Evolutionary conservation across 805 yeast genomes (phyloP).

Genomic region (Saccharomycopsis sp.): DNA sequence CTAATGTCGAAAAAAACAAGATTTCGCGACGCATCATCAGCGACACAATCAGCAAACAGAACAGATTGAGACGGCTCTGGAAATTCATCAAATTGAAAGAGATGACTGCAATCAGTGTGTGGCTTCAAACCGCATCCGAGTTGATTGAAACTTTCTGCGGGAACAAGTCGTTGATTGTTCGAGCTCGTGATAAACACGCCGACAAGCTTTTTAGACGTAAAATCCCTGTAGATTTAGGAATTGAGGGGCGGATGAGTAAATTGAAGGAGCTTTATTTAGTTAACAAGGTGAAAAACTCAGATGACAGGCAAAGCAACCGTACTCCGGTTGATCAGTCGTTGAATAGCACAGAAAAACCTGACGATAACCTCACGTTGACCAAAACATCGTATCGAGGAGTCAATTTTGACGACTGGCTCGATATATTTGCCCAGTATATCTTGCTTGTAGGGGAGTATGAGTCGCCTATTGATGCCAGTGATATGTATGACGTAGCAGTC

Average conservation of each 20-base stretch:
- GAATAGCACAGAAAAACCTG: constrained; percentile 30
- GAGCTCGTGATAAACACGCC: constrained; percentile 58
- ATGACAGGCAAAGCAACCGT: constrained; percentile 24
- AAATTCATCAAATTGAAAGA: constrained; percentile 41
- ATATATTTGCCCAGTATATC: constrained; percentile 72
- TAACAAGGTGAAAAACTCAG: constrained; percentile 35
- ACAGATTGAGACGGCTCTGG: constrained; percentile 47
- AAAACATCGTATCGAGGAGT: constrained; percentile 55
- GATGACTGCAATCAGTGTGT: constrained; percentile 58
- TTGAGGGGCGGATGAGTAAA: constrained; percentile 69
- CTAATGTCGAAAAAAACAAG: constrained; percentile 43
- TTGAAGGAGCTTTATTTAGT: constrained; percentile 47
- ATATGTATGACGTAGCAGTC: constrained; percentile 66
- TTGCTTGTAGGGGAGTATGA: constrained; percentile 58
- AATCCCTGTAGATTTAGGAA: constrained; percentile 39
- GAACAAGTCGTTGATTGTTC: constrained; percentile 71
- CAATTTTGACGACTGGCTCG: constrained; percentile 76
- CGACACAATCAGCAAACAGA: constrained; percentile 50
- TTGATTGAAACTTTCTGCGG: constrained; percentile 76
- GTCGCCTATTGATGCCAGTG: constrained; percentile 54
- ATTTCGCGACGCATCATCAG: constrained; percentile 52
- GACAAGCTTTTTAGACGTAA: constrained; percentile 50
- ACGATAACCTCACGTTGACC: constrained; percentile 12
- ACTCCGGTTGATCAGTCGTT: constrained; percentile 22
- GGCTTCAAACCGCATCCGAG: constrained; percentile 82